These are phyloP conservation scores for Fallopia convolvulus DNA, from an alignment of 148 eudicot genomes.

Conservation along the genomic window DNA sequence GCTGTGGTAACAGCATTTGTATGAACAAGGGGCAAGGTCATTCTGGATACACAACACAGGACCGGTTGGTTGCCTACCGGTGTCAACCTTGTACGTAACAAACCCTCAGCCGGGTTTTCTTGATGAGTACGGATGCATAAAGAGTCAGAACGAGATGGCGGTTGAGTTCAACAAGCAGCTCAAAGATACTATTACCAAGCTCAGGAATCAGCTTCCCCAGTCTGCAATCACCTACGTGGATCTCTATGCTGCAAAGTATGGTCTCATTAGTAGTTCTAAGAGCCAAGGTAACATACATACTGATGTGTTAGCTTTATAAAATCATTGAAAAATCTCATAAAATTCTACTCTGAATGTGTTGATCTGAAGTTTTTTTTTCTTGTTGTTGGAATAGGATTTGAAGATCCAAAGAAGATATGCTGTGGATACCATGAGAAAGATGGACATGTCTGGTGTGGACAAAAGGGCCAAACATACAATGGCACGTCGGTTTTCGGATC, in stretches of 20 bases:
- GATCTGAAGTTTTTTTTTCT: background rate
- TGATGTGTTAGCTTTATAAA: background rate
- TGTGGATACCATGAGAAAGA: conserved; percentile 12
- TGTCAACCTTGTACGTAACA: conserved; percentile 22
- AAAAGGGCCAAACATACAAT: conserved; percentile 28
- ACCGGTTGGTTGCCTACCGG: conserved; percentile 72
- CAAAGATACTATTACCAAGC: conserved; percentile 39
- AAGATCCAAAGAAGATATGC: conserved; percentile 18
- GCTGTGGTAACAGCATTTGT: background rate
- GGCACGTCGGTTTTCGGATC: conserved; percentile 16
- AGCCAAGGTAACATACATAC: conserved; percentile 40
- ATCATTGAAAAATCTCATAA: too few relatives aligned
- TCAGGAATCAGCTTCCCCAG: conserved; percentile 46
- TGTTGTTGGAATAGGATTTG: conserved; percentile 17
- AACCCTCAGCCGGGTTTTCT: conserved; percentile 39
- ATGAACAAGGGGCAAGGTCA: conserved; percentile 49
- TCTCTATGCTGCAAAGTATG: conserved; percentile 57
- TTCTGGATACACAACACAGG: conserved; percentile 92
- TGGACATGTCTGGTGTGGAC: background rate
- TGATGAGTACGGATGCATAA: conserved; percentile 59
- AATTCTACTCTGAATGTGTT: too few relatives aligned
- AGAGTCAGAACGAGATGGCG: conserved; percentile 52
- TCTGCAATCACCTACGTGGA: conserved; percentile 67
- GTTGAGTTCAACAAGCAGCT: conserved; percentile 67
- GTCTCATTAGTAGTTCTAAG: conserved; percentile 45